Conservation (phyloP, 192 early-diverging fungal species). For the Gonapodya prolifera region DNA sequence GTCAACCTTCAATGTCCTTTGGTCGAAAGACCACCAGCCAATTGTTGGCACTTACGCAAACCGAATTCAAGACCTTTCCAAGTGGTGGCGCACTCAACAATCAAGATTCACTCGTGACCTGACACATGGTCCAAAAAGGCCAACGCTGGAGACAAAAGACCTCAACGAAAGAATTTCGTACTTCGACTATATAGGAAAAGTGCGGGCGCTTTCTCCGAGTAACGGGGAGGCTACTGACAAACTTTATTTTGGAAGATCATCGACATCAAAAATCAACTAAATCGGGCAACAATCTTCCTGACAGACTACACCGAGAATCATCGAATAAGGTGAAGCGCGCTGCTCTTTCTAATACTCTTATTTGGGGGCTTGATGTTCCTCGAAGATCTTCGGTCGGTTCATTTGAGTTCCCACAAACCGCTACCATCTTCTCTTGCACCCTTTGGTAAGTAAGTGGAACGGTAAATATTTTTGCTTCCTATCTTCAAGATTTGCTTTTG, state of each 20-base stretch:
- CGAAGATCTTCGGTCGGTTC: not conserved
- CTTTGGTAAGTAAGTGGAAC: not conserved
- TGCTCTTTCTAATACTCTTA: not conserved
- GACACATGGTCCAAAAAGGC: not conserved
- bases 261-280: not conserved
- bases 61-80: not conserved
- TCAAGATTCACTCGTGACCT: not conserved
- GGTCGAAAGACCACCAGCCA: not conserved
- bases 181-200: not conserved
- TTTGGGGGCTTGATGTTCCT: not conserved
- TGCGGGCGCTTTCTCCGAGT: not conserved
- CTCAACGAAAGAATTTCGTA: not conserved
- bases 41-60: too few relatives aligned
- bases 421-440: not conserved
- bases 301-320: not conserved
- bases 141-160: not conserved
- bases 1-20: not conserved
- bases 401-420: not conserved
- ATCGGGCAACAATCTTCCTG: not conserved
- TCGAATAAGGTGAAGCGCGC: not conserved
- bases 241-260: not conserved
- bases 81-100: not conserved
- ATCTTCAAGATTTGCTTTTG: not conserved
- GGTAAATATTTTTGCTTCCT: not conserved
- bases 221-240: not conserved